Evolutionary conservation across 805 yeast species (phyloP), one percentile per base, ranked within the genome.

Genomic region (Wickerhamiella kurtzmanii): DNA sequence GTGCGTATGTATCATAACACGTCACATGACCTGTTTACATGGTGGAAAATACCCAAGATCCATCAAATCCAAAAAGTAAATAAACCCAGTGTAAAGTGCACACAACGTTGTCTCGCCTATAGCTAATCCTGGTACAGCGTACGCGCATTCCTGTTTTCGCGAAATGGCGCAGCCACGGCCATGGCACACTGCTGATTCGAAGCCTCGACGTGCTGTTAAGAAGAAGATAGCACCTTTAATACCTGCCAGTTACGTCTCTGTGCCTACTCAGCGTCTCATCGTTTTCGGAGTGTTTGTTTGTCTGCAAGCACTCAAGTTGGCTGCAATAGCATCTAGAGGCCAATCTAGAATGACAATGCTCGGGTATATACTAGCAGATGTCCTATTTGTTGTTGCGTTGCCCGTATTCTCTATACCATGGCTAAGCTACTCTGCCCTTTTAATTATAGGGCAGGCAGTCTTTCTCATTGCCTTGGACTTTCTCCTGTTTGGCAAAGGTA

Each of bases 251-350:
- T 67, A 79, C 1, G 59, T 88, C 21, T 95, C 86, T 52, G 74
- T 75, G 4, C 83, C 58, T 2, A 44, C 50, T 13, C 98, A 89
- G 62, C 68, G 95, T 50, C 62, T 77, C 35, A 72, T 84, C 47
- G 71, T 78, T 2, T 61, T 79, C n/a, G 74, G 84, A 1, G 50
- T 83, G 9, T 84, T 86, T 59, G 67, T 74, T 2, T 68, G 82
- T 32, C 70, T 89, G n/a, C 96, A 88, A 62, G 75, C 84, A n/a
- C 82, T 82, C 75, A 89, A 92, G 60, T 48, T 84, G 1, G 83
- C 82, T 55, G 94, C 85, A 59, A 63, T 83, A 38, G 64, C 69
- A 16, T 63, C 64, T 3, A 65, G 71, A 57, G 58, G 70, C 44
- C 63, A 68, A 57, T 70, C 41, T 22, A 15, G 13, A 9, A 5